Base-by-base conservation (phyloP, 2,329 filamentous ascomycete genomes). In the Aotearoamyces nothofagi region DNA sequence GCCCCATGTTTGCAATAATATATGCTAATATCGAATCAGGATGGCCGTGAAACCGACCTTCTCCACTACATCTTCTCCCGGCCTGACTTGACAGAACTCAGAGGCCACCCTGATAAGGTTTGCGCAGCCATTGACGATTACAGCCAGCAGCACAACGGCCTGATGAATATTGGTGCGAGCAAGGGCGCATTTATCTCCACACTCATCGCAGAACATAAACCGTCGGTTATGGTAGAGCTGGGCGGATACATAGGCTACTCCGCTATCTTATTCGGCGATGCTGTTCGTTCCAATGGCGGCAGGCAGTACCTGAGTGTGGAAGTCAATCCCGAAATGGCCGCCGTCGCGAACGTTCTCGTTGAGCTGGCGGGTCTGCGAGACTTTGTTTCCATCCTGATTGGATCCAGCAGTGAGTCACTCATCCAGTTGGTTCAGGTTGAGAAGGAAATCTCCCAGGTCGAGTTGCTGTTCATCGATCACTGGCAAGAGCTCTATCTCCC, bases 231-330 rank as follows among this genome's bases (percentile, higher is more conserved):
- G 70, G 67, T 87, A 26, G 81, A 92, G 47, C 61, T 90, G 0
- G 81, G 82, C 26, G 77, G 78, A 27, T 90, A 87, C 50, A 64
- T 84, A 12, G 81, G 81, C 23, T 90, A 90, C 57, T 87, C 80
- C 0, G 74, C 75, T 34, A 71, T 90, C 34, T 60, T 83, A 2
- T 87, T 86, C 44, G 78, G 69, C 24, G 61, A 70, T 19, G 73
- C 75, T 1, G 56, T 81, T 10, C 66, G 66, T 33, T 60, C 63
- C 27, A 64, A 63, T 3, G 77, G 75, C 8, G 78, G 77, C 3
- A 60, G 63, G 39, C 56, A 58, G 14, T 86, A 83, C 53, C 74
- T 66, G 48, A 79, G 72, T 41, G 56, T 90, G 4, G 82, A 90
- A 47, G 59, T 69, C 42, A 80, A 77, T 41, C 71, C 78, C 1